Evolutionary conservation across 2,329 filamentous ascomycete species (phyloP), one percentile per base, ranked within the genome.

Genomic region (Cytospora schulzeri): DNA sequence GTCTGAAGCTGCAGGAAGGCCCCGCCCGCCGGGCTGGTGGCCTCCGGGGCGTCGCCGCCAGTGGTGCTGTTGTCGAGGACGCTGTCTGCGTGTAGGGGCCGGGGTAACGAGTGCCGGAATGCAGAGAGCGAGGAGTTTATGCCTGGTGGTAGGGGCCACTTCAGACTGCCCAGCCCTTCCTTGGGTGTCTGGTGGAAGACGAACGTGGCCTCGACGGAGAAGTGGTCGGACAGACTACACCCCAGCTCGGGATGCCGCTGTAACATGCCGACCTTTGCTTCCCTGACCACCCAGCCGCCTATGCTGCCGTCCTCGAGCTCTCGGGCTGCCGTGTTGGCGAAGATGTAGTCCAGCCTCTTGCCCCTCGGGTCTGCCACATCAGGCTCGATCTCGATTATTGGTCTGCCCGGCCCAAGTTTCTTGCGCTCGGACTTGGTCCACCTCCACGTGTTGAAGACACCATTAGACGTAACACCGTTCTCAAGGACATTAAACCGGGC

Each of bases 321-420:
- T 22, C 62, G 65, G 31, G 65, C 50, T 6, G 58, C 84, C 15
- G 85, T 84, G 1, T 85, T 86, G 70, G 92, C 89, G 77, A 99
- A 98, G 72, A 99, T 90, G 77, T 99, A 99, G 77, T 99, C 95
- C 56, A 98, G 84, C 26, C 95, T 83, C 75, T 97, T 94, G n/a
- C 91, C 94, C 28, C 81, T 82, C 0, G 86, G 87, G 73, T 97
- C 93, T 4, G 82, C 76, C 0, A 86, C 85, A 55, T 89, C 83
- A 0, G 85, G 83, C n/a, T 89, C 81, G 8, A 96, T 81, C 6
- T 80, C 76, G 50, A 88, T 81, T 15, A 76, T 71, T n/a, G 88
- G 83, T 62, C 85, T 83, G 0, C 89, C 89, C 54, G 85, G 85
- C 19, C 84, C 84, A 3, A 96, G 79, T 7, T 83, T 82, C 71